Conservation (phyloP, 805 yeast species). For the Kodamaea fukazawae region DNA sequence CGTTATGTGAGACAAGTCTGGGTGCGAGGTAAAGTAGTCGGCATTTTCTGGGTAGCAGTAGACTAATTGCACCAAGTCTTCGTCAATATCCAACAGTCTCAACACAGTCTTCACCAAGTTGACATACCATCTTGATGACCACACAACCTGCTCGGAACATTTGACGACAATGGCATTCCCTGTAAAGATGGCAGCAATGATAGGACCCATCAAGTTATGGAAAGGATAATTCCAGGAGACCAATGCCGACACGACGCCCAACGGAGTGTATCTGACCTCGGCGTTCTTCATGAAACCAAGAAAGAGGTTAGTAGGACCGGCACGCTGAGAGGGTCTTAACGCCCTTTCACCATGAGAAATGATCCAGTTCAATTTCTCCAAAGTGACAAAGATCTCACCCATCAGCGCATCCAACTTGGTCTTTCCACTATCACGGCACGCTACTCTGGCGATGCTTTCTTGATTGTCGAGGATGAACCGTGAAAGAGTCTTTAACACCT, state of each 20-base stretch:
- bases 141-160: constrained; percentile 93
- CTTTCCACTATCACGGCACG: constrained; percentile 96
- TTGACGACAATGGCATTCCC: constrained; percentile 91
- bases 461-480: constrained; percentile 78
- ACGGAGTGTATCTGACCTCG: constrained; percentile 89
- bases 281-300: constrained; percentile 85
- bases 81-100: constrained; percentile 70
- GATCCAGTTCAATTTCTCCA: constrained; percentile 91
- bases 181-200: constrained; percentile 82
- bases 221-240: constrained; percentile 98
- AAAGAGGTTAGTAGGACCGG: constrained; percentile 83
- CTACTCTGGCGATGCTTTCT: constrained; percentile 82
- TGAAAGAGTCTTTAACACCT: constrained; percentile 66
- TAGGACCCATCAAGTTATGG: constrained; percentile 90
- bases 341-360: constrained; percentile 76
- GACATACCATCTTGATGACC: constrained; percentile 85
- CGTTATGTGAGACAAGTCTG: constrained; percentile 81
- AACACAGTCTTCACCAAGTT: constrained; percentile 70
- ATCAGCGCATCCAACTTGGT: constrained; percentile 93
- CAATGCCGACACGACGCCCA: constrained; percentile 84
- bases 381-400: constrained; percentile 94
- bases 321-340: constrained; percentile 67
- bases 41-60: constrained; percentile 90
- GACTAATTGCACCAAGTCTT: constrained; percentile 80
- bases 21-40: constrained; percentile 79